Conservation (phyloP, 768 basidiomycete genomes). For the Hericium alpestre region DNA sequence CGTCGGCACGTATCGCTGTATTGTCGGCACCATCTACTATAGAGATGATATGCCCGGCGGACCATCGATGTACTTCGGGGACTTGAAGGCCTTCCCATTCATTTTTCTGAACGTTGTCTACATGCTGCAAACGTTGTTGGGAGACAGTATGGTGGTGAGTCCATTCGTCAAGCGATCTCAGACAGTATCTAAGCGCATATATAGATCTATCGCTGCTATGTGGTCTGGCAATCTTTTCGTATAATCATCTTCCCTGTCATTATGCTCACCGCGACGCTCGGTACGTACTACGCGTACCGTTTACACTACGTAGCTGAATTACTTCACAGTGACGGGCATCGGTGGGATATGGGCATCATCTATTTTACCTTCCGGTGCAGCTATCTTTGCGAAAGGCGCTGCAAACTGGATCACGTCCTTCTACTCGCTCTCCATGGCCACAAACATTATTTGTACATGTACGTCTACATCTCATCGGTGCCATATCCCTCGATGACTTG, state of each 20-base stretch:
- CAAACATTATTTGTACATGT: conserved; percentile 17
- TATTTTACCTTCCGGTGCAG: conserved; percentile 1
- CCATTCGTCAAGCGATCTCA: not conserved
- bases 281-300: conserved; percentile 6
- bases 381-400: conserved; percentile 13
- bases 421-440: conserved; percentile 12
- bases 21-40: conserved; percentile 16
- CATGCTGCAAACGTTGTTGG: not conserved
- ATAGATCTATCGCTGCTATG: conserved; percentile 20
- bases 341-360: conserved; percentile 14
- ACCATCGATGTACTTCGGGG: conserved; percentile 17
- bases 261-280: conserved; percentile 7
- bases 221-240: conserved; percentile 18
- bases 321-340: conserved; percentile 7
- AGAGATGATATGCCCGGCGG: conserved; percentile 13
- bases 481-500: not conserved
- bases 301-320: not conserved
- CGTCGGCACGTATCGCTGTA: not conserved
- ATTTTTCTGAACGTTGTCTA: conserved; percentile 19
- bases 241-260: conserved; percentile 14
- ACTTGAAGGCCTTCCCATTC: conserved; percentile 18
- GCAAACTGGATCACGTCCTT: conserved; percentile 17
- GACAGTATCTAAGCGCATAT: not conserved
- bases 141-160: not conserved
- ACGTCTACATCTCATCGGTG: not conserved